Evolutionary conservation across 176 grass and related monocot genomes (phyloP), one percentile per base, ranked within the genome.

Genomic region (Pontederia crassipes): DNA sequence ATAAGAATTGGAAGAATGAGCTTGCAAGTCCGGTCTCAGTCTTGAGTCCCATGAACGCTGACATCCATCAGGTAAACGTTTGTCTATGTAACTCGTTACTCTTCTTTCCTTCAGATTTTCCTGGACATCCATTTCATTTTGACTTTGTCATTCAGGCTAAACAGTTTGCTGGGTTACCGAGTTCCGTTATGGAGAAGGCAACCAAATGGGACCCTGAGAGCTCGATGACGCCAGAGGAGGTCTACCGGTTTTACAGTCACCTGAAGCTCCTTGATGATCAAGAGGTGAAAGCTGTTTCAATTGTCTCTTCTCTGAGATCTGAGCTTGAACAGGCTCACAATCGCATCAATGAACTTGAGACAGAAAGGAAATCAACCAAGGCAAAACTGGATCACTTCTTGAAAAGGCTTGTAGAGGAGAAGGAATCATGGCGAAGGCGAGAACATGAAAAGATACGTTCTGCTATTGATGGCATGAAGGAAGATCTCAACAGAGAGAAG

Each of bases 21-120:
- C 69, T 86, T 78, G 86, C 78, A 48, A 96, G 91, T 59, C 91
- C 91, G 16, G 86, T 84, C 66, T 96, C 86, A 75, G 91, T 96
- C 54, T 69, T 96, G 73, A 78, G 89, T 74, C 72, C 72, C 7
- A 87, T 86, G 73, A 84, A 81, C 54, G 87, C 78, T 17, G 78
- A 96, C 69, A 73, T 87, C n/a, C 83, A 77, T 48, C 90, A 80
- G 86, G 91, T 90, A 75, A 81, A 15, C 26, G 29, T 56, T 52
- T 46, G 69, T 46, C 17, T 49, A 4, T 48, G 8, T 24, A 20
- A 9, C 12, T 72, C 49, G 0, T 20, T 8, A 6, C 35, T 46
- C 54, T 61, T 2, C 17, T 53, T 16, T 49, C 24, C 73, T 75
- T 24, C 32, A 40, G 32, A 40, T 40, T 40, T 40, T 40, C 32